These are phyloP conservation scores for Trichosanthes cucumerina DNA, from an alignment of 306 rosid genomes.

Conservation along the genomic window DNA sequence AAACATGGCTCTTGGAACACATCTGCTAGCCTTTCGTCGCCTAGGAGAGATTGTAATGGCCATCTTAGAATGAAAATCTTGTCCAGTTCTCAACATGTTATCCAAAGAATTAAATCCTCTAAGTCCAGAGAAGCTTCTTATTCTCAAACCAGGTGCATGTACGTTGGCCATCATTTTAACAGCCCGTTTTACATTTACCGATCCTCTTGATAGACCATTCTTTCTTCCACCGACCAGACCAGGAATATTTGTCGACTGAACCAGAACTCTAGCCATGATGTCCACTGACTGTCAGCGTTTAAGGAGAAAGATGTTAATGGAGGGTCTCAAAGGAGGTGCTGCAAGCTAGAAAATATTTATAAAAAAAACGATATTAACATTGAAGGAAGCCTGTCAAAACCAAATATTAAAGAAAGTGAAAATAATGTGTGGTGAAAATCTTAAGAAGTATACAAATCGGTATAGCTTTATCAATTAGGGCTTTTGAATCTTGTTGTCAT, in stretches of 20 bases:
- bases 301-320: background rate
- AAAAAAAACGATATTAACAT: background rate
- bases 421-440: background rate
- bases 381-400: background rate
- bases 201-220: constrained; percentile 42
- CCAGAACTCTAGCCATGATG: constrained; percentile 73
- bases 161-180: constrained; percentile 44
- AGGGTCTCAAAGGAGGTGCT: background rate
- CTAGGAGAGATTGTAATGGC: constrained; percentile 35
- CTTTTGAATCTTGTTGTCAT: background rate
- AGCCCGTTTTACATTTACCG: constrained; percentile 40
- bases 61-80: constrained; percentile 50
- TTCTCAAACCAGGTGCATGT: constrained; percentile 37
- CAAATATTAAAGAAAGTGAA: background rate
- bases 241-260: constrained; percentile 73
- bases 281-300: background rate
- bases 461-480: background rate
- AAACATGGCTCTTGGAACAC: constrained; percentile 82
- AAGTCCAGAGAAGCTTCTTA: constrained; percentile 59
- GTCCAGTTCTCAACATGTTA: constrained; percentile 40
- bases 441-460: background rate
- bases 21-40: constrained; percentile 47
- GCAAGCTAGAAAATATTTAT: background rate
- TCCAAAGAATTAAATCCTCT: constrained; percentile 57
- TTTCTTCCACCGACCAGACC: constrained; percentile 37